A percentile compares a stretch with the other conserved stretches of the same genome.
Conservation (phyloP, 2,329 filamentous ascomycete species). For the Fusarium equiseti region DNA sequence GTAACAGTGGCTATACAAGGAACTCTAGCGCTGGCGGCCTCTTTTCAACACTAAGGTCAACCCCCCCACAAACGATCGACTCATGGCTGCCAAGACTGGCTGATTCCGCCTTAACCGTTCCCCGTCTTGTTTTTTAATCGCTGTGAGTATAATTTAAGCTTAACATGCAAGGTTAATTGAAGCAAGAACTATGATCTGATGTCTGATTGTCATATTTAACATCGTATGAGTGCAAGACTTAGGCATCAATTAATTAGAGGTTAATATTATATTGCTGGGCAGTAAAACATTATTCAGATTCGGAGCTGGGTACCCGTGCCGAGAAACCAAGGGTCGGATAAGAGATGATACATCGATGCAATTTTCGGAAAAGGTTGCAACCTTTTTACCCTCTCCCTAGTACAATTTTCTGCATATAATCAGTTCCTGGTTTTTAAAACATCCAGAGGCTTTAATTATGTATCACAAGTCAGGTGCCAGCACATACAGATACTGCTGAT, state of each 20-base stretch:
- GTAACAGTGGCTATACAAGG: not conserved
- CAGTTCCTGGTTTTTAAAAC: not conserved
- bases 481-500: not conserved
- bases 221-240: not conserved
- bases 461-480: not conserved
- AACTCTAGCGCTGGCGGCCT: constrained; percentile 27
- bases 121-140: not conserved
- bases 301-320: not conserved
- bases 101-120: constrained; percentile 31
- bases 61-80: constrained; percentile 24
- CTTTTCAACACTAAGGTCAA: not conserved
- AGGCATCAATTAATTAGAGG: not conserved
- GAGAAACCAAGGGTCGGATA: not conserved
- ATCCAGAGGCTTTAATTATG: not conserved
- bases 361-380: constrained; percentile 17
- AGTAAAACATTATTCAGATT: not conserved
- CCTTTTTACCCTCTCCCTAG: not conserved
- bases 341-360: not conserved
- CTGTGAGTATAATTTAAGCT: constrained; percentile 25
- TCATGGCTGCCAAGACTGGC: constrained; percentile 16
- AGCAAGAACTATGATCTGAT: not conserved
- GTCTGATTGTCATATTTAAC: not conserved
- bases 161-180: constrained; percentile 25
- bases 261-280: not conserved
- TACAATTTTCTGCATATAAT: not conserved